Evolutionary conservation across 495 filamentous ascomycete species (phyloP), one percentile per base, ranked within the genome.

Genomic region (Xylaria sp.): DNA sequence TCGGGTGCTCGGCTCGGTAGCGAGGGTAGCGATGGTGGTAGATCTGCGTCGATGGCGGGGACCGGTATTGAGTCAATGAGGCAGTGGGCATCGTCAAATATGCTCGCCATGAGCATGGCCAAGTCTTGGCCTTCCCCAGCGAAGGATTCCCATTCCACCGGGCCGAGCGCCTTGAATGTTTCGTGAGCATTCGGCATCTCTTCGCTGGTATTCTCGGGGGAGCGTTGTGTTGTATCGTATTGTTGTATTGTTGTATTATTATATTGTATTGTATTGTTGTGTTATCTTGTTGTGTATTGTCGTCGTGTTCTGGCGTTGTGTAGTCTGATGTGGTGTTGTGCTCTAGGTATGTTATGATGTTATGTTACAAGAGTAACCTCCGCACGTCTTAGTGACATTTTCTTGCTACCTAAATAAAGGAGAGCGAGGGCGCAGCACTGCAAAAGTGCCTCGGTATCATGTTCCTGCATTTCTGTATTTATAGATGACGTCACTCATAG

Each of bases 31-130:
- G n/a, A n/a, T n/a, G n/a, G n/a, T n/a, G 12, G 12, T 7, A 5
- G 35, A 37, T 71, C 67, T 41, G 68, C 31, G 17, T 75, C 26
- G 40, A 57, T 71, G 31, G 70, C 79, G 6, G 57, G 31, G 31
- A 78, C 69, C 5, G 92, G 92, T 19, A 97, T 87, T 11, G 94
- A 95, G 75, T 94, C 91, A 75, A 93, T 82, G 68, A 97, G 86
- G 44, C 90, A 80, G 55, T 92, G 89, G 26, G 90, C 89, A 75
- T 92, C 79, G 57, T 76, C 76, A 79, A 96, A 91, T 61, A 89
- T 85, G 55, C 88, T 70, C 24, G 75, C 81, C 41, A 89, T 80
- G 66, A 93, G 80, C 74, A 87, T 90, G 17, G 86, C 75, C 17
- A 88, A 82, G 70, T 88, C 80, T 65, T 87, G 78, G 70, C 88